Evolutionary conservation across 306 rosid genomes (phyloP), one percentile per base, ranked within the genome.

Genomic region (Chamaecrista fasciculata): DNA sequence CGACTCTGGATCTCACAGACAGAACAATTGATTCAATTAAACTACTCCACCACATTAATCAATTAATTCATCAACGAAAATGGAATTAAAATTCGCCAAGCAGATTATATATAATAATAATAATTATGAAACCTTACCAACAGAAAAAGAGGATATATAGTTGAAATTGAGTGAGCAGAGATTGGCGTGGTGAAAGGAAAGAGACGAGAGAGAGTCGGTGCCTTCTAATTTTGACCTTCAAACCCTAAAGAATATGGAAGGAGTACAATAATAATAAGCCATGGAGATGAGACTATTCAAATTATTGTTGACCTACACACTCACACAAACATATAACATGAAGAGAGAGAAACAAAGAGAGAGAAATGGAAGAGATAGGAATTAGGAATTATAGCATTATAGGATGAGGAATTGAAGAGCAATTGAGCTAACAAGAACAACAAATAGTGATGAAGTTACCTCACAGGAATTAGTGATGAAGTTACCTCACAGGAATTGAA

Each of bases 211-310:
- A 4, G 1, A 81, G 88, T 84, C 86, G 91, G 90, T 77, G 84
- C 87, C 81, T 66, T 83, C 85, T 72, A 72, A 79, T 85, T 79
- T 78, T 81, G 91, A 87, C 89, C 77, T 62, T 18, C 50, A 83
- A 83, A 68, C 91, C 91, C 95, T 88, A 83, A 75, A 69, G 73
- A 80, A 57, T 62, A 71, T 56, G n/a, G n/a, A n/a, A n/a, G n/a
- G n/a, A n/a, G n/a, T n/a, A n/a, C n/a, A n/a, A n/a, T n/a, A n/a
- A n/a, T n/a, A n/a, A n/a, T 33, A 73, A 57, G 53, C 49, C 4
- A 3, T 28, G 11, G 26, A 7, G 31, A 62, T 62, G 81, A n/a
- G 78, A 64, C 29, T 64, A 50, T 39, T 71, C 70, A 51, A 43
- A 72, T 48, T 76, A 67, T 79, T 81, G 85, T 79, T 81, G 88